Evolutionary conservation across 2,329 filamentous ascomycete species (phyloP).

Genomic region (Penicillium sclerotigenum): DNA sequence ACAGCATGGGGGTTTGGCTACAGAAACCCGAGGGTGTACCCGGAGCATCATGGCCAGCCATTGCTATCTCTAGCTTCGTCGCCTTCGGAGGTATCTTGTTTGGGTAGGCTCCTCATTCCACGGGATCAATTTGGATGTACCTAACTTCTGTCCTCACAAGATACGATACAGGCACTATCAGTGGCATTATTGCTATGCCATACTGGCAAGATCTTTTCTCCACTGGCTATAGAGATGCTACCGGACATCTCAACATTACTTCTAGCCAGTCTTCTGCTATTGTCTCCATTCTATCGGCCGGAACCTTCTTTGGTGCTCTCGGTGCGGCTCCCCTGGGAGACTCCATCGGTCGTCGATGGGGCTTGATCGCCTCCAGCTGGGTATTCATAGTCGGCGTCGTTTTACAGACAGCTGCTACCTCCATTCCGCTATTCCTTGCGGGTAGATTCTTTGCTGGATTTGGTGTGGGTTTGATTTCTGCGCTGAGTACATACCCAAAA

Average conservation of each 20-base stretch:
- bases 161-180: neutral
- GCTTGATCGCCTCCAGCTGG: constrained; percentile 38
- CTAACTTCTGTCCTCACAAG: neutral
- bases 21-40: neutral
- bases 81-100: neutral
- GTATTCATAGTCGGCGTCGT: constrained; percentile 38
- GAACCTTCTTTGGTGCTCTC: constrained; percentile 63
- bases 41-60: neutral
- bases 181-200: neutral
- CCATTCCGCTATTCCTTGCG: constrained; percentile 42
- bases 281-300: constrained; percentile 55
- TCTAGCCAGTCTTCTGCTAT: constrained; percentile 42
- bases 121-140: neutral
- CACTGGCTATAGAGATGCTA: neutral
- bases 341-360: constrained; percentile 38
- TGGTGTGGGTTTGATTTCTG: constrained; percentile 75
- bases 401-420: constrained; percentile 34
- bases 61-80: neutral
- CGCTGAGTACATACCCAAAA: constrained; percentile 29
- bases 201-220: neutral
- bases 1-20: neutral
- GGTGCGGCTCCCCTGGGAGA: constrained; percentile 39
- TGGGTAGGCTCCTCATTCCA: neutral
- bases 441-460: constrained; percentile 49
- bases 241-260: neutral